Conservation (phyloP, 129 eudicot genomes). For the Pseudognaphalium luteoalbum region DNA sequence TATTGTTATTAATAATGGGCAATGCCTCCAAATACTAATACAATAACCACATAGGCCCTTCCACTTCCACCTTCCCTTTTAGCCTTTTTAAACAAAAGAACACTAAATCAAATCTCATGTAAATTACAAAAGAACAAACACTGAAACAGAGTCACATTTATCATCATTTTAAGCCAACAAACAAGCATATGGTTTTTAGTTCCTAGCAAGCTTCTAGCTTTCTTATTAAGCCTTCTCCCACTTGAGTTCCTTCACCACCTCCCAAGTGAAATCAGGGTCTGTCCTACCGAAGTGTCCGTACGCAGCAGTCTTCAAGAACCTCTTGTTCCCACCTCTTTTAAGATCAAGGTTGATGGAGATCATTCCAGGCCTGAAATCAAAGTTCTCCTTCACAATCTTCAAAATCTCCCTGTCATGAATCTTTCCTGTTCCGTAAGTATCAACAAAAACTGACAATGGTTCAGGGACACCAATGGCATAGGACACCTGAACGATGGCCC, state of each 20-base stretch:
- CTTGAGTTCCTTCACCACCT: constrained; percentile 65
- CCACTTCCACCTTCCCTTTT: constrained; percentile 22
- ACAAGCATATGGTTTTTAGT: constrained; percentile 6
- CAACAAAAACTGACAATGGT: constrained; percentile 64
- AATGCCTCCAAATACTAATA: constrained; percentile 18
- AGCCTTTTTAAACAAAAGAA: constrained; percentile 18
- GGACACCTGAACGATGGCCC: constrained; percentile 65
- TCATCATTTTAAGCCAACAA: constrained; percentile 9
- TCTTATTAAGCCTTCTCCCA: constrained; percentile 51
- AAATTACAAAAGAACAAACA: constrained; percentile 8
- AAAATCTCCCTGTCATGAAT: constrained; percentile 59
- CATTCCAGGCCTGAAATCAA: constrained; percentile 75
- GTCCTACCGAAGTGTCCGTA: constrained; percentile 68
- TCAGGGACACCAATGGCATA: constrained; percentile 69
- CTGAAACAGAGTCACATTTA: constrained; percentile 17
- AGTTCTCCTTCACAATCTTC: constrained; percentile 59
- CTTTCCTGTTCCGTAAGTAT: constrained; percentile 60
- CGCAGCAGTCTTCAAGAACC: constrained; percentile 75
- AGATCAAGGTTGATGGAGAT: constrained; percentile 61
- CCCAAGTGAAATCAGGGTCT: constrained; percentile 76
- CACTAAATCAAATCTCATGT: constrained; percentile 24
- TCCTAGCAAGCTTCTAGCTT: background rate
- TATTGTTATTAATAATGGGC: constrained; percentile 10
- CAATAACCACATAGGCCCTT: constrained; percentile 28
- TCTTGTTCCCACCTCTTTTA: constrained; percentile 54